A percentile compares a stretch with the other conserved stretches of the same genome.
Evolutionary conservation across 306 rosid species (phyloP).

Genomic region (Castanea sativa): DNA sequence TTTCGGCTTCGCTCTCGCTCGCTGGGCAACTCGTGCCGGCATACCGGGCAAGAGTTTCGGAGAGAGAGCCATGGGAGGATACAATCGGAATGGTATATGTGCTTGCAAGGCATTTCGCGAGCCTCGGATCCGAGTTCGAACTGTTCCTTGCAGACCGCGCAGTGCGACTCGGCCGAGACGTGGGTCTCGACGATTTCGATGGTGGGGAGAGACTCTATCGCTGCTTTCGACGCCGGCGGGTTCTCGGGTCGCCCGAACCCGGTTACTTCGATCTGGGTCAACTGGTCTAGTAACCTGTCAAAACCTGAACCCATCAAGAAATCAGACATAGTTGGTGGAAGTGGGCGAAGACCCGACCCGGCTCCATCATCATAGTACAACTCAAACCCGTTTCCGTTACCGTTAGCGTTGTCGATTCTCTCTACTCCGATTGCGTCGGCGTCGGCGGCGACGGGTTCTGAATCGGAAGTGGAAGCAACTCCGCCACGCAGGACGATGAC

Average conservation of each 20-base stretch:
- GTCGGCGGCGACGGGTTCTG: not conserved
- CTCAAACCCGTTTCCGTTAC: conserved; percentile 41
- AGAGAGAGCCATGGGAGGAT: conserved; percentile 90
- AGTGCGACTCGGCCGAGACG: conserved; percentile 62
- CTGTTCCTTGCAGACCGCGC: conserved; percentile 90
- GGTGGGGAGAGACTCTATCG: conserved; percentile 84
- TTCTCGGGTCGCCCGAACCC: conserved; percentile 83
- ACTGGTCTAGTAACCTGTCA: conserved; percentile 77
- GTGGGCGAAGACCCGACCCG: conserved; percentile 76
- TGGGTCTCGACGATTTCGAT: conserved; percentile 57
- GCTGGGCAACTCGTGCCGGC: conserved; percentile 85
- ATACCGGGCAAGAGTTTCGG: conserved; percentile 88
- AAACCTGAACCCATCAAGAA: conserved; percentile 78
- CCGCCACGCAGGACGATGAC: conserved; percentile 79
- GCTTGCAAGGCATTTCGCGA: conserved; percentile 90
- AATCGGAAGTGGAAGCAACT: not conserved
- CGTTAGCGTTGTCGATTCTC: not conserved
- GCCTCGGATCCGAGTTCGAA: conserved; percentile 78
- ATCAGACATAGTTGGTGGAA: conserved; percentile 80
- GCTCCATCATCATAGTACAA: conserved; percentile 81
- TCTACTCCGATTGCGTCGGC: conserved; percentile 32
- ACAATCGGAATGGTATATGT: conserved; percentile 83
- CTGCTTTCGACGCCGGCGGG: conserved; percentile 86
- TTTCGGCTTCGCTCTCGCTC: conserved; percentile 42
- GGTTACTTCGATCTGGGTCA: conserved; percentile 75